Conservation (phyloP, 805 yeast species). For the Tetrapisispora taiwanensis region DNA sequence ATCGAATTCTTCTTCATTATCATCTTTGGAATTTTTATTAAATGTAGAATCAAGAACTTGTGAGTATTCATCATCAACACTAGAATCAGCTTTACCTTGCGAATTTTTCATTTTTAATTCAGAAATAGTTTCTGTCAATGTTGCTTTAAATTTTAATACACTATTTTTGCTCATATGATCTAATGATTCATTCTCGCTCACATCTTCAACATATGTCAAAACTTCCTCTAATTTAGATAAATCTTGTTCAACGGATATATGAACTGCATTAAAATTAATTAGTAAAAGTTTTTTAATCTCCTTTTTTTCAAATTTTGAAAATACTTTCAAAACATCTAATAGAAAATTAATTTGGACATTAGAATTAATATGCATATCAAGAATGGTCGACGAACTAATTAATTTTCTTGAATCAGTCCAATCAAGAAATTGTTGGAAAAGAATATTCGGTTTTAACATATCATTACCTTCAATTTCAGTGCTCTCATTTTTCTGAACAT, state of each 20-base stretch:
- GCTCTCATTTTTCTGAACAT: constrained; percentile 29
- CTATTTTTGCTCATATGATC: constrained; percentile 31
- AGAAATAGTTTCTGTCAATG: constrained; percentile 6
- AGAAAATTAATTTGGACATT: constrained; percentile 49
- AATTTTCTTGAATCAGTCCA: constrained; percentile 79
- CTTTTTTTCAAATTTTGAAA: constrained; percentile 38
- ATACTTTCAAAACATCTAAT: constrained; percentile 41
- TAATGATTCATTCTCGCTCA: constrained; percentile 23
- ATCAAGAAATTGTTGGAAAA: constrained; percentile 60
- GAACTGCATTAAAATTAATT: constrained; percentile 40
- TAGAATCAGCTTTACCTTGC: constrained; percentile 1
- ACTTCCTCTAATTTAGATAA: constrained; percentile 21
- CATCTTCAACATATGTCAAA: constrained; percentile 20
- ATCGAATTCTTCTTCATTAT: constrained; percentile 4
- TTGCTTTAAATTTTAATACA: constrained; percentile 22
- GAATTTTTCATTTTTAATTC: constrained; percentile 7
- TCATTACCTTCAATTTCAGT: constrained; percentile 15
- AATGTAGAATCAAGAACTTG: constrained; percentile 10
- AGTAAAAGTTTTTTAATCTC: constrained; percentile 47
- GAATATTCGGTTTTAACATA: constrained; percentile 37
- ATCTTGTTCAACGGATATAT: constrained; percentile 29
- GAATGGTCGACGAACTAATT: constrained; percentile 36
- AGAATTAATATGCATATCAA: constrained; percentile 32
- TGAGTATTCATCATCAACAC: constrained; percentile 16
- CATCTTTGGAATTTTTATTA: constrained; percentile 9